Evolutionary conservation across 257 asterid genomes (phyloP), one percentile per base, ranked within the genome.

Genomic region (Cruciata laevipes): DNA sequence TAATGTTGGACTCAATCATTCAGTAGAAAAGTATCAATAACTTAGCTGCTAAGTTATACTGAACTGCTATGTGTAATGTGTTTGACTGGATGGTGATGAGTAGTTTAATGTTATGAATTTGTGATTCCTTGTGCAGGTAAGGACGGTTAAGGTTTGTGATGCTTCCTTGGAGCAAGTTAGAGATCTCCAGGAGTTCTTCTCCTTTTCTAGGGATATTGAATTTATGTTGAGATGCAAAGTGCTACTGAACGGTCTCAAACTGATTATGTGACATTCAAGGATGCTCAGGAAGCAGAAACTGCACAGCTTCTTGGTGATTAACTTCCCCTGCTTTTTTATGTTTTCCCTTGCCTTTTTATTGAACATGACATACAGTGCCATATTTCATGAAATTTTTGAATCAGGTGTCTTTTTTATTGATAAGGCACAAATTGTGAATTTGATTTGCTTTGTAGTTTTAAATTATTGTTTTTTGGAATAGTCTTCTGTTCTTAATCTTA

Each of bases 241-340:
- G 94, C 85, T 65, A 88, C 97, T n/a, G 96, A 81, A 73, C 82
- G 87, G 70, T 86, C 85, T 44, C 98, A 92, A 80, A 77, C 81
- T 80, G 98, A 96, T 69, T 92, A 72, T 81, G 99, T 93, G 57
- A 90, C 97, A 49, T 90, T 93, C 86, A 90, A 86, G 83, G 97
- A 93, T 79, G 69, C 76, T 13, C 97, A 89, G 80, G 98, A 97
- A 76, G 97, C 98, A 61, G 96, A 93, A 71, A 90, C 98, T 42
- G 98, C 98, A 20, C 85, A 87, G 75, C 98, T 93, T 82, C 97
- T 93, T 75, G 83, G 99, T 93, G 76, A 81, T 58, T 77, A 69
- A 73, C 8, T 75, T 65, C 63, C 12, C 56, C 17, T 21, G 18
- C 21, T 33, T 49, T 60, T 37, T 1, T 59, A 6, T 67, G 38